Base-by-base conservation (phyloP, 2,329 filamentous ascomycete genomes). In the Colletotrichum melonis region DNA sequence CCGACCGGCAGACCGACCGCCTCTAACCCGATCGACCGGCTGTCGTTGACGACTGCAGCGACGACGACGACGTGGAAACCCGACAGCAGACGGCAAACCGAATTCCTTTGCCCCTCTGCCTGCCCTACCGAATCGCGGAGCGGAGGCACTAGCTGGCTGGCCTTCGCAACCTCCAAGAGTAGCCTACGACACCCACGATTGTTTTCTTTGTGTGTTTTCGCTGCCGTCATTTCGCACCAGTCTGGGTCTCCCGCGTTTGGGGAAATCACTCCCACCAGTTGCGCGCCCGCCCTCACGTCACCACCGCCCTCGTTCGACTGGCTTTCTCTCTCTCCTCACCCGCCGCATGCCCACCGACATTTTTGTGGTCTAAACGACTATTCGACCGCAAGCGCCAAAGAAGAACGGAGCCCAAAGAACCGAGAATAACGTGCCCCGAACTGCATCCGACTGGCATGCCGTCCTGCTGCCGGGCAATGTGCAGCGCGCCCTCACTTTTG, bases 381-480 rank as follows among this genome's bases (percentile, higher is more conserved):
- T 26, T 14, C 24, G 32, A 63, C 30, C 42, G 19, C 52, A 54
- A 35, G 58, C 24, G 52, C 35, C 42, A 42, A 52, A 24, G 54
- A 32, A 26, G 35, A 58, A 26, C 35, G 32, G 19, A 58, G n/a
- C 54, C 42, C 42, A 16, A 46, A 2, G n/a, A 58, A 58, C 35
- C 42, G 19, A 65, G 55, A 24, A n/a, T 24, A 19, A 19, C 52
- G 54, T n/a, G 30, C 42, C 42, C 22, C 52, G 30, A 69, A 19
- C 28, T 26, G 16, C 52, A 56, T 63, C 38, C 49, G 55, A 70
- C 67, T 73, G 71, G 71, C 55, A 73, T 73, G 71, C 67, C 67
- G 71, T 73, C 67, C 71, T 71, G 71, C 60, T 64, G 59, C 46
- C 32, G 71, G 67, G 71, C 71, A 70, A 59, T 70, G 67, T 70